phyloP scores from a whole-genome alignment of 2,329 filamentous ascomycete genomes.

The Dothideomycetidae sp. region DNA sequence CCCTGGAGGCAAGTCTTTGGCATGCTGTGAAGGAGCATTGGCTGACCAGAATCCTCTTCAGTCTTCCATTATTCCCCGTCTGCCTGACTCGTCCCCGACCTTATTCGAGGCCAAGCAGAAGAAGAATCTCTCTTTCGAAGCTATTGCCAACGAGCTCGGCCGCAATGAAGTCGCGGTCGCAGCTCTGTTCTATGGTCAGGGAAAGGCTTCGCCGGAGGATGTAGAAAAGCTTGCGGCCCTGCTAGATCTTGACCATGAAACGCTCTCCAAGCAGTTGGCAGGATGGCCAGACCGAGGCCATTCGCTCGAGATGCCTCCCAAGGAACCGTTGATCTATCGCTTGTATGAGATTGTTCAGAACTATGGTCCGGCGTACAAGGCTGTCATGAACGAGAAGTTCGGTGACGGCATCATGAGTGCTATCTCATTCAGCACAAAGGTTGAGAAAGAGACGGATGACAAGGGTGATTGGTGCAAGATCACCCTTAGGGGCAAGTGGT shows the following conservation, averaged over 20 bases:
- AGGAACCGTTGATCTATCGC: slow-evolving; percentile 76
- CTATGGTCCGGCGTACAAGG: slow-evolving; percentile 93
- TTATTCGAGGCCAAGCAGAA: slow-evolving; percentile 71
- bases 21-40: neutral
- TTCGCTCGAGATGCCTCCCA: slow-evolving; percentile 67
- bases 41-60: slow-evolving; percentile 26
- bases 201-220: slow-evolving; percentile 57
- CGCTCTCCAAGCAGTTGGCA: slow-evolving; percentile 47
- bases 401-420: slow-evolving; percentile 84
- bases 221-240: slow-evolving; percentile 50
- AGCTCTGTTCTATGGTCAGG: slow-evolving; percentile 82
- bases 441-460: slow-evolving; percentile 85
- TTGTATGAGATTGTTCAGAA: slow-evolving; percentile 93
- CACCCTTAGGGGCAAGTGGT: slow-evolving; percentile 74
- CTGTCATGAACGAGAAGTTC: slow-evolving; percentile 82
- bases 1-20: slow-evolving; percentile 15
- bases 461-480: slow-evolving; percentile 79
- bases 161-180: slow-evolving; percentile 75
- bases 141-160: slow-evolving; percentile 57
- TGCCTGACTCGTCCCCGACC: slow-evolving; percentile 55
- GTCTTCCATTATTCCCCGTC: slow-evolving; percentile 51
- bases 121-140: slow-evolving; percentile 63
- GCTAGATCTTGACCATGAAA: slow-evolving; percentile 44
- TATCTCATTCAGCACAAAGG: slow-evolving; percentile 76
- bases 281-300: slow-evolving; percentile 71